Evolutionary conservation across 805 yeast species (phyloP).

Genomic region (Naumovozyma castellii): DNA sequence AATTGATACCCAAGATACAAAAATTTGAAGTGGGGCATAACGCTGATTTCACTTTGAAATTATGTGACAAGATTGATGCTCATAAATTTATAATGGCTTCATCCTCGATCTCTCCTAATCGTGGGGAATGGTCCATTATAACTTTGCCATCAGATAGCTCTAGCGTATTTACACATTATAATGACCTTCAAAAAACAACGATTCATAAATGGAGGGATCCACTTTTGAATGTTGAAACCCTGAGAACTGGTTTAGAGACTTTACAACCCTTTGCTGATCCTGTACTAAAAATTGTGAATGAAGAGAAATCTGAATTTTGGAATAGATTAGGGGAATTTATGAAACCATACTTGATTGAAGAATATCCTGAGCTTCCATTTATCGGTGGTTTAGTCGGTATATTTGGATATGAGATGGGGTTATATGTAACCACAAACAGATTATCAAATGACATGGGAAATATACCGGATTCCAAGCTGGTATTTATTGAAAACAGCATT

Average conservation of each 20-base stretch:
- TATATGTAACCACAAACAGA: constrained; percentile 34
- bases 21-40: constrained; percentile 8
- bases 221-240: no score
- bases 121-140: constrained; percentile 77
- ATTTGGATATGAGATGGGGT: constrained; percentile 82
- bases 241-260: constrained; percentile 6
- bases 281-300: constrained; percentile 8
- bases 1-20: constrained; percentile 1
- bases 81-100: constrained; percentile 55
- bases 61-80: constrained; percentile 40
- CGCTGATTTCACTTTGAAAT: constrained; percentile 32
- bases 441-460: constrained; percentile 5
- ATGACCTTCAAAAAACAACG: constrained; percentile 32
- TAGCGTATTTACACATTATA: constrained; percentile 52
- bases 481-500: constrained; percentile 58
- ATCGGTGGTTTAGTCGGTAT: constrained; percentile 87
- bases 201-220: constrained; percentile 25
- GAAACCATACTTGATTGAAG: constrained; percentile 12
- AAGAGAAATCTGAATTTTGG: constrained; percentile 25
- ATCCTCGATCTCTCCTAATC: constrained; percentile 36
- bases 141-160: constrained; percentile 49
- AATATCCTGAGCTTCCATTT: constrained; percentile 50
- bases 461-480: constrained; percentile 71
- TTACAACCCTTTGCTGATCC: constrained; percentile 1
- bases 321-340: constrained; percentile 20